Conservation (phyloP, 2,329 filamentous ascomycete species). For the Xenoacremonium recifei region DNA sequence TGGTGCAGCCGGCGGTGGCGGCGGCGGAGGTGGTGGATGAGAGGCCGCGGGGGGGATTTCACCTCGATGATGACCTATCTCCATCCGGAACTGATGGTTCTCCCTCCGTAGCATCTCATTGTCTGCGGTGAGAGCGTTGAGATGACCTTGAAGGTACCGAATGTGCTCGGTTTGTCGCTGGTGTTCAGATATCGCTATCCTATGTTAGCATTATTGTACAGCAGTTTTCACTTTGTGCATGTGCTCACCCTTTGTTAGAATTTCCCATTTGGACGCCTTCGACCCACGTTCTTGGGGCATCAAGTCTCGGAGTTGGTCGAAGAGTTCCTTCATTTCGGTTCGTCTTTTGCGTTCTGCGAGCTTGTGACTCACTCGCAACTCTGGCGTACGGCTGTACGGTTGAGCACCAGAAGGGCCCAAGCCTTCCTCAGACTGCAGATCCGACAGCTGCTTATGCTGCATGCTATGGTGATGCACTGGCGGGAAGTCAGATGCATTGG, state of each 20-base stretch:
- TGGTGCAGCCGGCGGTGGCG: constrained; percentile 17
- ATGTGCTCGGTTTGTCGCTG: constrained; percentile 52
- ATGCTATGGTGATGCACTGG: constrained; percentile 71
- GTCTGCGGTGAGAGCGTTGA: constrained; percentile 40
- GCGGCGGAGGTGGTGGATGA: constrained; percentile 22
- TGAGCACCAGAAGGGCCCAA: constrained; percentile 55
- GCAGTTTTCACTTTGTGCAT: not conserved
- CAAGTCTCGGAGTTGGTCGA: constrained; percentile 75
- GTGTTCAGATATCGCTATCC: constrained; percentile 60
- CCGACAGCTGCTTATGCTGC: constrained; percentile 70
- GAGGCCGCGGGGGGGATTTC: constrained; percentile 29
- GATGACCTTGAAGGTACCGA: constrained; percentile 46
- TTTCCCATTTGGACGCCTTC: constrained; percentile 89
- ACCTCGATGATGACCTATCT: constrained; percentile 47
- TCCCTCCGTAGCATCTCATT: constrained; percentile 50
- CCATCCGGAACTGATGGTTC: constrained; percentile 45
- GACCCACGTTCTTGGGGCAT: constrained; percentile 79
- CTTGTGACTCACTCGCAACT: constrained; percentile 81
- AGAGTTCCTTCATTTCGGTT: constrained; percentile 86
- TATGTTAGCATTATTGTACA: constrained; percentile 8
- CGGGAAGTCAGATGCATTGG: constrained; percentile 55
- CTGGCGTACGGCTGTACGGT: constrained; percentile 80
- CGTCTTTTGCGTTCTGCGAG: constrained; percentile 79
- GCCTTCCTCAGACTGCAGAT: constrained; percentile 60
- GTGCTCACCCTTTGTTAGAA: constrained; percentile 73